These are phyloP conservation scores for Solanum ossicruentum DNA, from an alignment of 257 asterid species.

Conservation along the genomic window DNA sequence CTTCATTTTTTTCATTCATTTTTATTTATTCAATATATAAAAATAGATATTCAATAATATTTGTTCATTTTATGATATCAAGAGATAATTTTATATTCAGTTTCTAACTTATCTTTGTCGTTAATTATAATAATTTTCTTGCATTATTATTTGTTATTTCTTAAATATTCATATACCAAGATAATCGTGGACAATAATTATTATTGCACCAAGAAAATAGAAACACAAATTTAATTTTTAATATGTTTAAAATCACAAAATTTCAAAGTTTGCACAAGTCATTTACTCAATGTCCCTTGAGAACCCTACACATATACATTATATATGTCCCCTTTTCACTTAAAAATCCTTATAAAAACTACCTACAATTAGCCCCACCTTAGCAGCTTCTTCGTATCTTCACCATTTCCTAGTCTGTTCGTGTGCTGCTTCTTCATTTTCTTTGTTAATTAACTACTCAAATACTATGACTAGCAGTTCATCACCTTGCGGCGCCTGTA, in stretches of 20 bases:
- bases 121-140: no score
- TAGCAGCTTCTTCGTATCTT: neutral
- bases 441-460: neutral
- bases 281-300: conserved; percentile 52
- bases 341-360: conserved; percentile 19
- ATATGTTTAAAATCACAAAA: neutral
- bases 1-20: no score
- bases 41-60: no score
- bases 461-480: conserved; percentile 28
- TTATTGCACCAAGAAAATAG: no score
- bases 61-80: no score
- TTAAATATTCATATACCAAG: no score
- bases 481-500: conserved; percentile 98
- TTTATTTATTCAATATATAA: no score
- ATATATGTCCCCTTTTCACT: conserved; percentile 38
- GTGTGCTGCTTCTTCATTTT: conserved; percentile 28
- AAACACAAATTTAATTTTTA: no score
- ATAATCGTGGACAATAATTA: no score
- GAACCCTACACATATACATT: conserved; percentile 48
- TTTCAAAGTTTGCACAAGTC: conserved; percentile 33
- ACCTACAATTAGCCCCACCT: conserved; percentile 6
- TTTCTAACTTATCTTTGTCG: no score
- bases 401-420: conserved; percentile 35
- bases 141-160: no score
- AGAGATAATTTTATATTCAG: no score